Evolutionary conservation across 106 monocot genomes (phyloP).

Genomic region (Dendrobium chrysotoxum): DNA sequence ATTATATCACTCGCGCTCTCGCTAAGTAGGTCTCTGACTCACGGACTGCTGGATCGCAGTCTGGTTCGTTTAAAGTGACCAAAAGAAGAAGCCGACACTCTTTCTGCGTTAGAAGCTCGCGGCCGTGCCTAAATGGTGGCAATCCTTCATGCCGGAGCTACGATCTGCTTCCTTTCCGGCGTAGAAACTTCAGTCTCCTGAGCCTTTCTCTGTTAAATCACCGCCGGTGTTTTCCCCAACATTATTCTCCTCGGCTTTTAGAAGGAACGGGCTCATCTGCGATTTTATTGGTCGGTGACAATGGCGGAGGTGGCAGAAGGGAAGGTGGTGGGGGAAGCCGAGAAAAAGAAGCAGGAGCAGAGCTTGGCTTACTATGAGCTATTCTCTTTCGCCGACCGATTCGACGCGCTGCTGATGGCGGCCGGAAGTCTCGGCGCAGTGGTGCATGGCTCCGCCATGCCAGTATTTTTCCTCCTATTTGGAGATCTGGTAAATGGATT

Average conservation of each 20-base stretch:
- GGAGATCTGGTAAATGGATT: constrained; percentile 96
- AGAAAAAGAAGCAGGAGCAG: constrained; percentile 72
- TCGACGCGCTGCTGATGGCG: constrained; percentile 67
- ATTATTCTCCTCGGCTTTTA: not conserved
- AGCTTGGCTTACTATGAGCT: constrained; percentile 66
- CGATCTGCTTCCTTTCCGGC: not conserved
- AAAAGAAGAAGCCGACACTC: not conserved
- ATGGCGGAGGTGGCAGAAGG: constrained; percentile 16
- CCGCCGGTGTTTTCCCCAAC: not conserved
- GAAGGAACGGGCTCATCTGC: not conserved
- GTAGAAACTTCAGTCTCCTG: not conserved
- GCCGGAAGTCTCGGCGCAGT: constrained; percentile 81
- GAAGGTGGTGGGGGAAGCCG: constrained; percentile 16
- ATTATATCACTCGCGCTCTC: not conserved
- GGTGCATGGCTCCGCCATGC: constrained; percentile 94
- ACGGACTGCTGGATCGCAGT: not conserved
- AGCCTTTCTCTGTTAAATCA: not conserved
- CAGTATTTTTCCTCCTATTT: constrained; percentile 93
- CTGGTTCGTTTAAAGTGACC: not conserved
- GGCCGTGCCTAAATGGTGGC: not conserved
- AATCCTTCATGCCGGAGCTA: not conserved
- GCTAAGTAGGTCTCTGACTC: not conserved
- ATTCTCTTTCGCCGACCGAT: constrained; percentile 82
- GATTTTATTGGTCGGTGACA: not conserved
- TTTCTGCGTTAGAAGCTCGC: not conserved